Evolutionary conservation across 768 basidiomycete species (phyloP).

Genomic region (Lactifluus rugatus): DNA sequence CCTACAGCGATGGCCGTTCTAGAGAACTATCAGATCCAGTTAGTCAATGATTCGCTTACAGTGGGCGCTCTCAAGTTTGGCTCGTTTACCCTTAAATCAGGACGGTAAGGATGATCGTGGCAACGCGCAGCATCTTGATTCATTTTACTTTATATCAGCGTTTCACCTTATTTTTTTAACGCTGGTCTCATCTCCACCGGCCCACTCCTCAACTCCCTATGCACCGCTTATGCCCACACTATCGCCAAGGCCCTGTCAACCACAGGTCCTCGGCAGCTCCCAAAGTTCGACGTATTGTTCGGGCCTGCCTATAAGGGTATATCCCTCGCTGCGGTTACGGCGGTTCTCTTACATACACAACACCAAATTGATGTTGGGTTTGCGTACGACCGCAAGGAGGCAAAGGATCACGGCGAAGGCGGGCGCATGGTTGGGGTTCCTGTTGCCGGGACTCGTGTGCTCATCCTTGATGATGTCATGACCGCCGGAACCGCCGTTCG

Average conservation of each 20-base stretch:
- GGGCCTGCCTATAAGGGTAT: conserved; percentile 99
- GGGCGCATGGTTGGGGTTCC: conserved; percentile 82
- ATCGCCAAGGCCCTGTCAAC: conserved; percentile 47
- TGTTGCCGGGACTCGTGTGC: conserved; percentile 69
- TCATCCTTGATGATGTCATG: conserved; percentile 95
- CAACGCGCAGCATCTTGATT: conserved; percentile 5
- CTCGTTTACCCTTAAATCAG: conserved; percentile 88
- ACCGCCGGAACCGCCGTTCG: conserved; percentile 87
- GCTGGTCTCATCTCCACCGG: conserved; percentile 83
- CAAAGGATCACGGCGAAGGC: conserved; percentile 93
- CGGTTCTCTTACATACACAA: conserved; percentile 60
- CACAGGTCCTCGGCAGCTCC: conserved; percentile 24
- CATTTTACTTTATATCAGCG: conserved; percentile 25
- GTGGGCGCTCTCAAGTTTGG: conserved; percentile 83
- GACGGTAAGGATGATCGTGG: conserved; percentile 49
- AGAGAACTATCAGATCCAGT: conserved; percentile 45
- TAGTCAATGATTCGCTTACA: conserved; percentile 59
- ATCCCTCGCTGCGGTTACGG: conserved; percentile 78
- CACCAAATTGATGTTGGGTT: conserved; percentile 64
- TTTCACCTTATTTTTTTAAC: conserved; percentile 97
- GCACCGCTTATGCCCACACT: conserved; percentile 75
- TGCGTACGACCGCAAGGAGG: conserved; percentile 92
- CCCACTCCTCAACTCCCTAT: conserved; percentile 64
- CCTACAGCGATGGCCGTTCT: conserved; percentile 24
- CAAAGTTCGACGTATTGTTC: conserved; percentile 73